These are phyloP conservation scores for Russula brevipes DNA, from an alignment of 768 basidiomycete species.

Conservation along the genomic window DNA sequence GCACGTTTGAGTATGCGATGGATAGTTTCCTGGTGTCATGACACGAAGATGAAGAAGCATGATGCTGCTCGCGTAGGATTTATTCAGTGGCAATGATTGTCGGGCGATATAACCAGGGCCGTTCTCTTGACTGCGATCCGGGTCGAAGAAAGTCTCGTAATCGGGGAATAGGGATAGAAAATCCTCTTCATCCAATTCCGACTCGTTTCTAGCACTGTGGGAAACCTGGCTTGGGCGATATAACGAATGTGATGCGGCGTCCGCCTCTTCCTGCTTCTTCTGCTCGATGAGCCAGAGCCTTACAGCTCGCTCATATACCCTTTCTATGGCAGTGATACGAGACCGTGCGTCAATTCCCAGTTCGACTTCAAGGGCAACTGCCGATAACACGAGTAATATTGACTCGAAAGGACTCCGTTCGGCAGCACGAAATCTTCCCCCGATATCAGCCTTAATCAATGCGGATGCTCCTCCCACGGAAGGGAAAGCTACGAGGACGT, in stretches of 20 bases:
- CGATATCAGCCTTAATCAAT: conserved; percentile 31
- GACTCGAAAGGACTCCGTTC: conserved; percentile 37
- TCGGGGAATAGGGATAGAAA: conserved; percentile 82
- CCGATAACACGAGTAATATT: conserved; percentile 46
- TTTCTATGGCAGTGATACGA: conserved; percentile 39
- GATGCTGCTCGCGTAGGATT: conserved; percentile 38
- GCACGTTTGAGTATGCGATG: conserved; percentile 29
- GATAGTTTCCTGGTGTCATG: conserved; percentile 30
- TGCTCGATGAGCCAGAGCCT: conserved; percentile 84
- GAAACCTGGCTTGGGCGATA: conserved; percentile 63
- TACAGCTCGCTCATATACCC: conserved; percentile 61
- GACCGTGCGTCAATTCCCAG: conserved; percentile 36
- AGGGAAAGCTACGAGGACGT: conserved; percentile 50
- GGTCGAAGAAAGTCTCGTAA: conserved; percentile 51
- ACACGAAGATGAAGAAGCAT: conserved; percentile 47
- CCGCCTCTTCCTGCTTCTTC: conserved; percentile 59
- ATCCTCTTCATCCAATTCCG: conserved; percentile 76
- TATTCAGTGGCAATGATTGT: conserved; percentile 30
- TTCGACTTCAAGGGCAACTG: conserved; percentile 42
- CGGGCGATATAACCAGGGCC: conserved; percentile 13
- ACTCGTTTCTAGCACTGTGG: conserved; percentile 55
- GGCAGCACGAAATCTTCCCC: conserved; percentile 26
- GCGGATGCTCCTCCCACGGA: conserved; percentile 40
- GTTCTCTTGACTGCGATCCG: conserved; percentile 5
- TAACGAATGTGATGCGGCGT: conserved; percentile 60